Percentiles rank a stretch among this genome's conserved stretches.
These are phyloP conservation scores for Colletotrichum camelliae DNA, from an alignment of 2,329 filamentous ascomycete species.

Conservation along the genomic window DNA sequence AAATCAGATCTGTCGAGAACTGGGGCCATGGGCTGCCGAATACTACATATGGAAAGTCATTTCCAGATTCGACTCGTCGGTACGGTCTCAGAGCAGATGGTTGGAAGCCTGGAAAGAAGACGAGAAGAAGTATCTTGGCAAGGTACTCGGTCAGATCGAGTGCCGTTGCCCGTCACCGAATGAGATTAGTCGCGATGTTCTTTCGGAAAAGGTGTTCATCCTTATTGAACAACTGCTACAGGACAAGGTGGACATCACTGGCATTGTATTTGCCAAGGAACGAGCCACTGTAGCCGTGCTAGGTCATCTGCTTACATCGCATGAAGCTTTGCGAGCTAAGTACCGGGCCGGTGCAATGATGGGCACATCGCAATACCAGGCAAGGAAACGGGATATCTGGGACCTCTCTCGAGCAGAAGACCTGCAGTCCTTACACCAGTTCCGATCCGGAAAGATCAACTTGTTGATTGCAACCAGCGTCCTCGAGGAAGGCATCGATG, in stretches of 20 bases:
- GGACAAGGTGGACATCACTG: slow-evolving; percentile 48
- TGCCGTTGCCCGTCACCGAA: slow-evolving; percentile 22
- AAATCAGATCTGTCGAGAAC: slow-evolving; percentile 54
- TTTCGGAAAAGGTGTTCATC: slow-evolving; percentile 63
- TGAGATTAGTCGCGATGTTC: slow-evolving; percentile 24
- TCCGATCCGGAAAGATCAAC: slow-evolving; percentile 59
- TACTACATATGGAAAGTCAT: slow-evolving; percentile 64
- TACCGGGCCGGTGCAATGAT: slow-evolving; percentile 61
- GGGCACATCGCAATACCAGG: slow-evolving; percentile 50
- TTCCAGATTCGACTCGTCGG: slow-evolving; percentile 31
- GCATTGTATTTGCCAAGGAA: slow-evolving; percentile 73
- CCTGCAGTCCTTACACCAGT: slow-evolving; percentile 45
- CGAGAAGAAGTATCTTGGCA: slow-evolving; percentile 62
- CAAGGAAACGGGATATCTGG: slow-evolving; percentile 45
- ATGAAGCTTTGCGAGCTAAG: slow-evolving; percentile 50
- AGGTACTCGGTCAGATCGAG: slow-evolving; percentile 46
- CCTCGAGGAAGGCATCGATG: slow-evolving; percentile 71
- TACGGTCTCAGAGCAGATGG: slow-evolving; percentile 25
- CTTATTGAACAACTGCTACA: slow-evolving; percentile 59
- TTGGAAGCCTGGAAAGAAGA: slow-evolving; percentile 49
- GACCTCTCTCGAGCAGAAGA: slow-evolving; percentile 38
- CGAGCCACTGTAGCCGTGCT: slow-evolving; percentile 66
- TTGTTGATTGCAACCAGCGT: slow-evolving; percentile 69
- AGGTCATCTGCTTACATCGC: slow-evolving; percentile 57
- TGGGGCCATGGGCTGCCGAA: slow-evolving; percentile 74